phyloP scores from a whole-genome alignment of 2,329 filamentous ascomycete species.

The Furcasterigmium furcatum region DNA sequence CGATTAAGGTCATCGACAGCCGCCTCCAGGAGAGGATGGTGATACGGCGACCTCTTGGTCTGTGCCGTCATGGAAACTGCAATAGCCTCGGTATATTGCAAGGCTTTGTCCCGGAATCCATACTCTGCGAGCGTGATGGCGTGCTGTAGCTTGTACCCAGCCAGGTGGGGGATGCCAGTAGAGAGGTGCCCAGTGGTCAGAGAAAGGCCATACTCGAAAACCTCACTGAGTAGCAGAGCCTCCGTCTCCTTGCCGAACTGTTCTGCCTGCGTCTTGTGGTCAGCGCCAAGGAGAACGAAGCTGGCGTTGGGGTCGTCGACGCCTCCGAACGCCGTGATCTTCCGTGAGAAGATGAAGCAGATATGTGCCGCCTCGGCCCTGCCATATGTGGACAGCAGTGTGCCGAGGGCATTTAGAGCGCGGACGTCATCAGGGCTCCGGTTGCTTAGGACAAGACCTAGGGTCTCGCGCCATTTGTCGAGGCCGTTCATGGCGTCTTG shows the following conservation, averaged over 20 bases:
- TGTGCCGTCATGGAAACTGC: constrained; percentile 71
- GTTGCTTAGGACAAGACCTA: constrained; percentile 84
- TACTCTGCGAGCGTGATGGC: constrained; percentile 81
- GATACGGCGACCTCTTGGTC: constrained; percentile 82
- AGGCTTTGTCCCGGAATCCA: constrained; percentile 76
- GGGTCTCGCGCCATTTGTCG: constrained; percentile 90
- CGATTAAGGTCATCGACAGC: constrained; percentile 81
- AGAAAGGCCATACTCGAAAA: constrained; percentile 87
- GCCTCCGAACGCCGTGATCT: constrained; percentile 70
- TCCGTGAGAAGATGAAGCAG: constrained; percentile 85
- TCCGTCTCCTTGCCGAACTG: constrained; percentile 79
- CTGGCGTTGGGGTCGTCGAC: constrained; percentile 75
- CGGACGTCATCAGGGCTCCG: constrained; percentile 75
- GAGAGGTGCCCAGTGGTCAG: constrained; percentile 57
- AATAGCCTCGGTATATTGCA: constrained; percentile 89
- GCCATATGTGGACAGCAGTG: constrained; percentile 79
- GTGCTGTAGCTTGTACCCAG: constrained; percentile 88
- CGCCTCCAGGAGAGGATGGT: constrained; percentile 70
- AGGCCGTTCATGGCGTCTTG: constrained; percentile 80
- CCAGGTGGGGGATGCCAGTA: constrained; percentile 72
- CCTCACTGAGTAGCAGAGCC: constrained; percentile 87
- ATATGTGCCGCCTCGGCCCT: constrained; percentile 89
- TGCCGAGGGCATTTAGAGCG: constrained; percentile 77
- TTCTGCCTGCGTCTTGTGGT: constrained; percentile 69
- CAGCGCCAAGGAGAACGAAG: constrained; percentile 81